Base-by-base conservation (phyloP, 495 filamentous ascomycete genomes). In the Corynascus novoguineensis region DNA sequence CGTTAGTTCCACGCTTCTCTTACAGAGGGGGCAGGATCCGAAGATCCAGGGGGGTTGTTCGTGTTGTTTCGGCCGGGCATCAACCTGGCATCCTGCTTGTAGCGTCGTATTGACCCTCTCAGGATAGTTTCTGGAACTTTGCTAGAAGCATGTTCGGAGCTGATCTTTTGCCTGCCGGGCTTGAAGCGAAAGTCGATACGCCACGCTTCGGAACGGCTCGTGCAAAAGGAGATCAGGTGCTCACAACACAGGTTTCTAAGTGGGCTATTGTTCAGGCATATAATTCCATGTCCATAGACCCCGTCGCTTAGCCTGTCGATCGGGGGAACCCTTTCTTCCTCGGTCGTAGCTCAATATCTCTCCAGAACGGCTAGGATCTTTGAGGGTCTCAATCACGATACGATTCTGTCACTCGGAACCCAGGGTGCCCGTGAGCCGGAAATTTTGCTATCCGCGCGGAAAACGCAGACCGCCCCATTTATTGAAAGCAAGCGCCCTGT, bases 141-240 rank as follows among this genome's bases (percentile, higher is more conserved):
- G 44, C 37, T 67, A 55, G 67, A 69, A 69, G 67, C 64, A 63
- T 60, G 64, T 66, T 66, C 62, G 67, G 62, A 67, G 60, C 59
- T 63, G 21, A 57, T 51, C 21, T 55, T 59, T 59, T 60, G 62
- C 60, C 62, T 22, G 29, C 56, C 53, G 17, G 60, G 68, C 68
- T 66, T 68, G 66, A 71, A 66, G n/a, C n/a, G n/a, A n/a, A 68
- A 64, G 52, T 66, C 62, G 68, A 66, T 61, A 58, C 65, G 66
- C 62, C 9, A 17, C 66, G 62, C 66, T 64, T 28, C 51, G 58
- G 25, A n/a, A n/a, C n/a, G n/a, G n/a, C n/a, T n/a, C n/a, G n/a
- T n/a, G n/a, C n/a, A n/a, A n/a, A n/a, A n/a, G n/a, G n/a, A n/a
- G n/a, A n/a, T n/a, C n/a, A n/a, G n/a, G n/a, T n/a, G n/a, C n/a